Evolutionary conservation across 768 basidiomycete genomes (phyloP).

Genomic region (Termitomyces sp.): DNA sequence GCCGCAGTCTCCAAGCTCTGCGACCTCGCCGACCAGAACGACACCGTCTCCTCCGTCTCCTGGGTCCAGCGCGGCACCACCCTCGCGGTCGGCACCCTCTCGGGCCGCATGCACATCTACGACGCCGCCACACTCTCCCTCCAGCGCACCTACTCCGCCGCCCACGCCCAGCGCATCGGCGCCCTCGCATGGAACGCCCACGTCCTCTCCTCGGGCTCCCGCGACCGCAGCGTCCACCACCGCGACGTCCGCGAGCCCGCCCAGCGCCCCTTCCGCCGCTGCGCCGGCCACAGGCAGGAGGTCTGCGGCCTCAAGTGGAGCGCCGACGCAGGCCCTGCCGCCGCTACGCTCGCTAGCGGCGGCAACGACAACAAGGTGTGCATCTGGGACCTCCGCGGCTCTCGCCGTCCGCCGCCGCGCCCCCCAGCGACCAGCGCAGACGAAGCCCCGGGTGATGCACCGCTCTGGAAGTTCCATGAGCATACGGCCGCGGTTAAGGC

Average conservation of each 20-base stretch:
- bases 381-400: too few species aligned
- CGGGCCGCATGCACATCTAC: constrained; percentile 87
- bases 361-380: constrained; percentile 99
- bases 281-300: too few species aligned
- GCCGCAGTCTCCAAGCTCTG: constrained; percentile 90
- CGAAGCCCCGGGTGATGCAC: too few species aligned
- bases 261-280: too few species aligned
- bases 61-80: constrained; percentile 95
- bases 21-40: constrained; percentile 61
- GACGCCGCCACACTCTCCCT: constrained; percentile 75
- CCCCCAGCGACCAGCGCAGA: constrained; percentile 2
- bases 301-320: too few species aligned
- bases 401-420: not conserved
- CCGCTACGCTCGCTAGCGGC: constrained; percentile 77
- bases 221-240: too few species aligned
- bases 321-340: constrained; percentile 27
- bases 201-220: constrained; percentile 86
- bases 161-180: constrained; percentile 87
- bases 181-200: constrained; percentile 91
- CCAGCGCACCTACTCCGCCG: constrained; percentile 77
- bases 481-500: constrained; percentile 98
- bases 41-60: constrained; percentile 80
- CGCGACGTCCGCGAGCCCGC: too few species aligned
- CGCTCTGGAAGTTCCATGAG: too few species aligned
- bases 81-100: constrained; percentile 90